Evolutionary conservation across 129 eudicot genomes (phyloP), one percentile per base, ranked within the genome.

Genomic region (Rutidosis leptorrhynchoides): DNA sequence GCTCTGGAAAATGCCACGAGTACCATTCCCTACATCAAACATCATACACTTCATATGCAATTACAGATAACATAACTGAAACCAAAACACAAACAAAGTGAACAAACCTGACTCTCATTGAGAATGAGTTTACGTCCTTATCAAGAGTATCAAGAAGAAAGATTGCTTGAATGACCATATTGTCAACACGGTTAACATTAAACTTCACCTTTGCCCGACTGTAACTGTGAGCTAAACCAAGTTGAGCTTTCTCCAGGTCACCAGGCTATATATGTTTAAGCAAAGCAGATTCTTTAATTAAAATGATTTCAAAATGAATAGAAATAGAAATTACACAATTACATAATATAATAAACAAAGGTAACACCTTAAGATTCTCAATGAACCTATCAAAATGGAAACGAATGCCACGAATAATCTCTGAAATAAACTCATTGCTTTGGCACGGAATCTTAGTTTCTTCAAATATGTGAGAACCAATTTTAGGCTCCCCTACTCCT

Each of bases 161-260:
- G 74, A 91, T 91, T 49, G 97, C 97, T 77, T 91, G 97, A 57
- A 87, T 91, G 32, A 91, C 96, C 97, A 91, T 91, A 70, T 91
- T 91, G 69, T 91, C 97, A 29, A 87, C 97, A 53, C 97, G 95
- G 69, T 91, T 91, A 48, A 91, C 97, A 74, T 91, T 91, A 74
- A 91, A 91, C 84, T 91, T 91, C 69, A 91, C 97, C 83, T 91
- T 91, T 19, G 97, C 96, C 66, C 97, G 79, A 79, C 97, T 91
- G 76, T 91, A 91, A 79, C 96, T 87, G 80, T 91, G 97, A 42
- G 78, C 94, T 55, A 91, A 68, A 77, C 97, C 97, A 65, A 91
- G 95, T 70, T 91, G 97, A 57, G 97, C 88, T 83, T 91, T 91
- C 90, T 87, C 97, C 90, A 91, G 76, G 49, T 91, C 97, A 70